phyloP scores from a whole-genome alignment of 257 asterid genomes.

The Jaltomata sinuosa region DNA sequence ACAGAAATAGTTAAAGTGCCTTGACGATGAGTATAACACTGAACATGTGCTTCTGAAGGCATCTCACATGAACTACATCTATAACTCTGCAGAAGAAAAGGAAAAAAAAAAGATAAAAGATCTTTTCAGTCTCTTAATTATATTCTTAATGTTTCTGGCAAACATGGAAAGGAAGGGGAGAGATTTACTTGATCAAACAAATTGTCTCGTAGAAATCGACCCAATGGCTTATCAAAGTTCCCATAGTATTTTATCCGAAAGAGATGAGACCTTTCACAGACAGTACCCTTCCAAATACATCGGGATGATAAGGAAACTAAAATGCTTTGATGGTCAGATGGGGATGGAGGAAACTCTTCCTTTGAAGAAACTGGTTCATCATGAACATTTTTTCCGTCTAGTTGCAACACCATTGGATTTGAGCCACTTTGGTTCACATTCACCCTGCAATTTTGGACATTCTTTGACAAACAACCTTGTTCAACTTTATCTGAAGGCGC shows the following conservation, averaged over 20 bases:
- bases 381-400: constrained; percentile 25
- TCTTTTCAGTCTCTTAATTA: not conserved
- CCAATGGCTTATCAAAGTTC: constrained; percentile 86
- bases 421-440: constrained; percentile 15
- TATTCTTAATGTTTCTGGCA: not conserved
- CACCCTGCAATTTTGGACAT: constrained; percentile 9
- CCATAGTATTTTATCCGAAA: constrained; percentile 86
- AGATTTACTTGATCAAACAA: constrained; percentile 79
- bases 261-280: constrained; percentile 89
- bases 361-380: constrained; percentile 41
- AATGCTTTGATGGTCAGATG: constrained; percentile 89
- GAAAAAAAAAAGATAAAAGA: constrained; percentile 4
- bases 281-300: constrained; percentile 94
- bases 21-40: constrained; percentile 92
- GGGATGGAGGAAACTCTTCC: constrained; percentile 83
- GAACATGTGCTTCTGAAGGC: constrained; percentile 96
- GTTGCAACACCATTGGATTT: constrained; percentile 9
- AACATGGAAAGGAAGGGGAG: constrained; percentile 10
- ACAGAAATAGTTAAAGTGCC: constrained; percentile 93
- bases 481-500: constrained; percentile 12
- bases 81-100: constrained; percentile 40
- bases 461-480: constrained; percentile 5
- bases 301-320: constrained; percentile 84
- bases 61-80: constrained; percentile 76
- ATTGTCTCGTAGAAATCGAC: constrained; percentile 83